Evolutionary conservation across 2,329 filamentous ascomycete genomes (phyloP).

Genomic region (Penicillium sp.): DNA sequence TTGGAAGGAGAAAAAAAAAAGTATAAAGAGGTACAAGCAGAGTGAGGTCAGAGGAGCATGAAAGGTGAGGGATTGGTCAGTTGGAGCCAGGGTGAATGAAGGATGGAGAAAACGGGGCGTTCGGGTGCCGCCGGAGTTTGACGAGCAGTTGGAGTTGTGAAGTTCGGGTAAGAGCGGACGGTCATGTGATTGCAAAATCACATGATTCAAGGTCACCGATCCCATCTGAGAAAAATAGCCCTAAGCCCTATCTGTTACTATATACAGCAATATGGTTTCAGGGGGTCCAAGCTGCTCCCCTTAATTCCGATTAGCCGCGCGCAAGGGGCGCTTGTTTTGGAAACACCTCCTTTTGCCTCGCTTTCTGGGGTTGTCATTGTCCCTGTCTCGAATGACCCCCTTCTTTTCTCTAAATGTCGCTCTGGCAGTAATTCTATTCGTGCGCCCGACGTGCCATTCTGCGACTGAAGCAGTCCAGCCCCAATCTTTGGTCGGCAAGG

Average conservation of each 20-base stretch:
- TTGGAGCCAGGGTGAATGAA: conserved; percentile 5
- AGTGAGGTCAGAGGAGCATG: conserved; percentile 17
- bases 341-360: conserved; percentile 31
- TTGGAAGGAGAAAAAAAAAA: conserved; percentile 1
- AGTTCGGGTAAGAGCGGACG: not conserved
- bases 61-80: conserved; percentile 15
- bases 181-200: conserved; percentile 1
- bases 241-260: conserved; percentile 7
- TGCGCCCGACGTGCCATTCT: conserved; percentile 18
- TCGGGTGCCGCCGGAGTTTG: not conserved
- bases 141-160: not conserved
- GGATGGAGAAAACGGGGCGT: conserved; percentile 1
- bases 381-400: not conserved
- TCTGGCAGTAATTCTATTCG: conserved; percentile 30
- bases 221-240: not conserved
- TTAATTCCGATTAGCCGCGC: conserved; percentile 30
- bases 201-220: not conserved
- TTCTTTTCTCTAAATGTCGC: conserved; percentile 21
- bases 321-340: conserved; percentile 38
- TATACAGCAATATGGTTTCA: conserved; percentile 6
- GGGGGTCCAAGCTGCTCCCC: conserved; percentile 6
- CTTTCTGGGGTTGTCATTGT: conserved; percentile 24
- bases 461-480: conserved; percentile 21
- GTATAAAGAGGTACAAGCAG: conserved; percentile 5
- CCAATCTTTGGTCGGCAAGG: conserved; percentile 16